Percentiles rank a stretch among this genome's conserved stretches.
Evolutionary conservation across 768 basidiomycete species (phyloP).

Genomic region (Serendipita sp.): DNA sequence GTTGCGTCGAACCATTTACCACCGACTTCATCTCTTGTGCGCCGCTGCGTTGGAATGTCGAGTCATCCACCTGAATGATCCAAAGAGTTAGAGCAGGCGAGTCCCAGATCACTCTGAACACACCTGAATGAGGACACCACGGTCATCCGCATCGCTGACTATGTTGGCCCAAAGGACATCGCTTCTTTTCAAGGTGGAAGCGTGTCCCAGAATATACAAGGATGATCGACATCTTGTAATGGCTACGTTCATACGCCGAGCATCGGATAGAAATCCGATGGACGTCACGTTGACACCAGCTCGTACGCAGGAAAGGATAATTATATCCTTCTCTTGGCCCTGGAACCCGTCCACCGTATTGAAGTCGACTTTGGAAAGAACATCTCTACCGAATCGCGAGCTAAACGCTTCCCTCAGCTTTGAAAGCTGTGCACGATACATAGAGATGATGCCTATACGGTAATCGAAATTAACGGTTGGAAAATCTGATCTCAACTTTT

Average conservation of each 20-base stretch:
- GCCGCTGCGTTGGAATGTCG: not conserved
- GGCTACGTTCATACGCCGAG: constrained; percentile 95
- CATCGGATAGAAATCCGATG: constrained; percentile 76
- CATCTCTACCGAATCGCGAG: constrained; percentile 50
- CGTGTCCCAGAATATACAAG: constrained; percentile 83
- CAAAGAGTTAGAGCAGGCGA: too few species aligned
- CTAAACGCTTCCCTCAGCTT: constrained; percentile 59
- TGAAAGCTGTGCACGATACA: constrained; percentile 81
- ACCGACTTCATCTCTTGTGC: not conserved
- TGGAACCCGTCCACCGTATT: constrained; percentile 98
- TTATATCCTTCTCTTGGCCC: constrained; percentile 96
- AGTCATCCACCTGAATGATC: not conserved
- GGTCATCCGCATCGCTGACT: constrained; percentile 52
- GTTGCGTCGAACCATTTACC: not conserved
- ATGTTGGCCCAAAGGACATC: constrained; percentile 67
- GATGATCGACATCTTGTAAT: constrained; percentile 92
- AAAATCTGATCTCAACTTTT: constrained; percentile 39
- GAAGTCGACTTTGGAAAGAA: constrained; percentile 67
- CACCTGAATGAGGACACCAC: constrained; percentile 51
- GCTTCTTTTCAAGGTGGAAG: constrained; percentile 74
- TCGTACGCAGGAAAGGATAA: constrained; percentile 93
- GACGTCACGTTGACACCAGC: constrained; percentile 69
- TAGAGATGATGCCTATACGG: constrained; percentile 63
- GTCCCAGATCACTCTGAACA: constrained; percentile 11
- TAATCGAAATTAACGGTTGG: constrained; percentile 33